These are phyloP conservation scores for Paspalum notatum DNA, from an alignment of 176 grass and related monocot genomes.

Conservation along the genomic window DNA sequence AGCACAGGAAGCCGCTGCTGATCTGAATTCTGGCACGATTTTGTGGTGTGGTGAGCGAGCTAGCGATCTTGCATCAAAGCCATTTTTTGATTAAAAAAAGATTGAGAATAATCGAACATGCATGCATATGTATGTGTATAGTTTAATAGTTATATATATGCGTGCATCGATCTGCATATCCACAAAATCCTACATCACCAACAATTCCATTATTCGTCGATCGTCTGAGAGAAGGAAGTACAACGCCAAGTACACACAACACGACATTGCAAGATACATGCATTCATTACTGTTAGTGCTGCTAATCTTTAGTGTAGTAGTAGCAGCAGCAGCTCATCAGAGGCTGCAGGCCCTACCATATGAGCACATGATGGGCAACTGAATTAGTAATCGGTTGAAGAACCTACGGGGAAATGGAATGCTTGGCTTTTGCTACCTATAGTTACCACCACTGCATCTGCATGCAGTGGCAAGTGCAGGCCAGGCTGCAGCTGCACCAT, in stretches of 20 bases:
- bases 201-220: background rate
- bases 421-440: slow-evolving; percentile 39
- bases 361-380: slow-evolving; percentile 40
- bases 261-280: background rate
- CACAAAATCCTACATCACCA: background rate
- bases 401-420: slow-evolving; percentile 52
- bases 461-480: slow-evolving; percentile 3
- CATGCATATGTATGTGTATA: background rate
- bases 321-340: no score
- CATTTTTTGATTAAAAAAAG: background rate
- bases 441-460: background rate
- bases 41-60: background rate
- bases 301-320: no score
- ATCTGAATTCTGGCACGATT: slow-evolving; percentile 12
- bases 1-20: background rate
- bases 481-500: background rate
- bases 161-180: background rate
- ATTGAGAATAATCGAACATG: background rate
- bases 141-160: background rate
- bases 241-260: background rate
- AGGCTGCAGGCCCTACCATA: slow-evolving; percentile 30
- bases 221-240: background rate
- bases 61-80: background rate
- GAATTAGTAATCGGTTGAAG: slow-evolving; percentile 23
- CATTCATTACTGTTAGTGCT: background rate